These are phyloP conservation scores for Aquilaria sinensis DNA, from an alignment of 345 rosid species.

Conservation along the genomic window DNA sequence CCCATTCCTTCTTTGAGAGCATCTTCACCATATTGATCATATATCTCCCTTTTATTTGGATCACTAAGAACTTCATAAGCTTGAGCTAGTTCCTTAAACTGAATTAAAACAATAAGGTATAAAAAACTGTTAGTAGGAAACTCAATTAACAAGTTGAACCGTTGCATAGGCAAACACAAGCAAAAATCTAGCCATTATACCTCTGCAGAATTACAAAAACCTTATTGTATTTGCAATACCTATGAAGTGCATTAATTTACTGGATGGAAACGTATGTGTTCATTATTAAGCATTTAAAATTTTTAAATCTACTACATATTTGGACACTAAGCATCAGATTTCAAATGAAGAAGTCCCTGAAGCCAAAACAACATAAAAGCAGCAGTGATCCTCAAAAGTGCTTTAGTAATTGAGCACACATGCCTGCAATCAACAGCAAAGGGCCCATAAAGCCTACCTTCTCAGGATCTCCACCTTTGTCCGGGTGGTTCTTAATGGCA, in stretches of 20 bases:
- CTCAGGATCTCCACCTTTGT: constrained; percentile 65
- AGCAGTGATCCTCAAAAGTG: no score
- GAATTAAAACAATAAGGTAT: background rate
- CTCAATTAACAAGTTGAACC: no score
- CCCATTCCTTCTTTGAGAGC: constrained; percentile 75
- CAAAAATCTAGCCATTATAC: background rate
- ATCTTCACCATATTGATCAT: constrained; percentile 65
- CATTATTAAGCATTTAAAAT: no score
- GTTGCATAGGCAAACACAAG: background rate
- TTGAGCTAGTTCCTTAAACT: constrained; percentile 67
- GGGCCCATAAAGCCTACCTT: constrained; percentile 21
- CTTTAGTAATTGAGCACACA: background rate
- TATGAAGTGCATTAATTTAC: no score
- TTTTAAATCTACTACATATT: no score
- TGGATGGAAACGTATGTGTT: no score
- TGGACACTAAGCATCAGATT: background rate
- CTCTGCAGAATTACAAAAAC: background rate
- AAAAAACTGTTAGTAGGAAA: no score
- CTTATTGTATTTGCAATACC: no score
- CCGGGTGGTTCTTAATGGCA: constrained; percentile 63
- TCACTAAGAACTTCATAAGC: constrained; percentile 71
- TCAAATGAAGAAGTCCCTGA: background rate
- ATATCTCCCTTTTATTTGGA: constrained; percentile 58
- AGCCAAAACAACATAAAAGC: no score
- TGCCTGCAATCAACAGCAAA: no score